Evolutionary conservation across 805 yeast genomes (phyloP).

Genomic region (Candida gorgasii): DNA sequence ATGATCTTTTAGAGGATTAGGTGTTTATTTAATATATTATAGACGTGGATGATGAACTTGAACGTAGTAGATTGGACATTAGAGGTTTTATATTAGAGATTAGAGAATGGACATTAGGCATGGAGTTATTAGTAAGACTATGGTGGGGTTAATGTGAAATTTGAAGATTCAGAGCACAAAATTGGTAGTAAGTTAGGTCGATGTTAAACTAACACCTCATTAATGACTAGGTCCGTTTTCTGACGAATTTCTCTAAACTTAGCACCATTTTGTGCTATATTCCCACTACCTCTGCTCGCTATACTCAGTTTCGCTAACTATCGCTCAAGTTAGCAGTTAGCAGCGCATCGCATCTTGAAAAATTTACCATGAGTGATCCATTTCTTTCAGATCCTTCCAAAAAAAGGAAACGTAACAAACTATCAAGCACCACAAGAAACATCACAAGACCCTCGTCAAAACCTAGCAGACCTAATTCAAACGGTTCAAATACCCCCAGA

Average conservation of each 20-base stretch:
- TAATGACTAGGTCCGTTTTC: no score
- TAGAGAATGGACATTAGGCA: neutral
- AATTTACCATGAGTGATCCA: conserved; percentile 53
- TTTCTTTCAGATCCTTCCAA: conserved; percentile 62
- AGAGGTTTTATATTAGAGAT: neutral
- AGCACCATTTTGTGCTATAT: no score
- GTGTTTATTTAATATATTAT: no score
- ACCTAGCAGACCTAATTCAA: no score
- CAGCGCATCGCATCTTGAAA: conserved; percentile 12
- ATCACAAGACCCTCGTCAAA: no score
- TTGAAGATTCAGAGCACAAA: no score
- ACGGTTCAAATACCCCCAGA: conserved; percentile 16
- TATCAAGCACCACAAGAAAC: conserved; percentile 22
- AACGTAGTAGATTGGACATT: neutral
- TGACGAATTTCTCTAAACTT: no score
- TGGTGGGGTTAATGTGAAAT: no score
- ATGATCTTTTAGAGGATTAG: conserved; percentile 63
- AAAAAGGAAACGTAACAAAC: conserved; percentile 45
- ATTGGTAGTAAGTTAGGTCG: no score
- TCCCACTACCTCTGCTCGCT: neutral
- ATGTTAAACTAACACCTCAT: no score
- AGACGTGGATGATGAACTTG: neutral
- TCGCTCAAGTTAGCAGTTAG: conserved; percentile 3
- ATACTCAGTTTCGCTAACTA: neutral
- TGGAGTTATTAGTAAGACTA: no score